A percentile compares a stretch with the other conserved stretches of the same genome.
Conservation (phyloP, 2,329 filamentous ascomycete genomes). For the Teratosphaeriaceae sp. region DNA sequence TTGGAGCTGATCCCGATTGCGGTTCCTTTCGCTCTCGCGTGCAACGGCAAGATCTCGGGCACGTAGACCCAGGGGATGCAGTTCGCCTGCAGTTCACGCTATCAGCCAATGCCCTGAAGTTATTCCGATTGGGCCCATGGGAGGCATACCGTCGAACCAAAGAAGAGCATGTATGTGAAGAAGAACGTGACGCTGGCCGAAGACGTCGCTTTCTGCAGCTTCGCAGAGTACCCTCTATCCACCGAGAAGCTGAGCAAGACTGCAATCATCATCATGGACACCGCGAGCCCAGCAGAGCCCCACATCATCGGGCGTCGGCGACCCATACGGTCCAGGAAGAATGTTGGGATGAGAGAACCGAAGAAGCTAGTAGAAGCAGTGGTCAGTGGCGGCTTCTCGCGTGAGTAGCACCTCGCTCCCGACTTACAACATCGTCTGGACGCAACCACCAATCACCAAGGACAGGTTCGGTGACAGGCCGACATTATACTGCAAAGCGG, state of each 20-base stretch:
- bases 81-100: no score
- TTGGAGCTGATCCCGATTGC: constrained; percentile 45
- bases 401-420: no score
- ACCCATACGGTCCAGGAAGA: constrained; percentile 39
- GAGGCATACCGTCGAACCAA: constrained; percentile 6
- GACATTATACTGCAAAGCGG: constrained; percentile 42
- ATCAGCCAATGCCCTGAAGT: no score
- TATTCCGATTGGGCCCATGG: no score
- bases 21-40: constrained; percentile 44
- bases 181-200: constrained; percentile 45
- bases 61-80: constrained; percentile 47
- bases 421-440: constrained; percentile 30
- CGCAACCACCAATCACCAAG: constrained; percentile 42
- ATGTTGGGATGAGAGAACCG: constrained; percentile 40
- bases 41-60: constrained; percentile 45
- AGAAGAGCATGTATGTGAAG: constrained; percentile 35
- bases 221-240: constrained; percentile 22
- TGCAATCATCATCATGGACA: constrained; percentile 36
- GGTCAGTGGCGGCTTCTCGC: neutral
- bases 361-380: constrained; percentile 23
- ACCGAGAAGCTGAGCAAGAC: constrained; percentile 39
- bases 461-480: constrained; percentile 39
- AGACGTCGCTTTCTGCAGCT: constrained; percentile 34
- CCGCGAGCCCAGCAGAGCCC: constrained; percentile 25
- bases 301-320: constrained; percentile 28